Evolutionary conservation across 345 rosid species (phyloP).

Genomic region (Reutealis trisperma): DNA sequence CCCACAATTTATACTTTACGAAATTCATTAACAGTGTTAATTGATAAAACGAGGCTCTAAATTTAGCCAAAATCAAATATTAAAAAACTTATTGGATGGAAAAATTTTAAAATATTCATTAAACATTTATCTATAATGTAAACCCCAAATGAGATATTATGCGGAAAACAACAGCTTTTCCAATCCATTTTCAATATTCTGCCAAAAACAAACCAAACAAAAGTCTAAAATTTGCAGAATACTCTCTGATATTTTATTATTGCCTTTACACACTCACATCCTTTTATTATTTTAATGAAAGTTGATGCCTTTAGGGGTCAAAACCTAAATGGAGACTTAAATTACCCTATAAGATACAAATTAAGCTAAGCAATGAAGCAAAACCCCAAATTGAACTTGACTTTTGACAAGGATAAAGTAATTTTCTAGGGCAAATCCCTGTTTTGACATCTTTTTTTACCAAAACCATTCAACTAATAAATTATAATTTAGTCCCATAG

Average conservation of each 20-base stretch:
- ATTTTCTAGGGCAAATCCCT: too few relatives aligned
- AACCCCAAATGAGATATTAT: too few relatives aligned
- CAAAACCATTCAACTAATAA: not conserved
- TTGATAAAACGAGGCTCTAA: too few relatives aligned
- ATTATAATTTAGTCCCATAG: conserved; percentile 3
- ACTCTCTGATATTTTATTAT: not conserved
- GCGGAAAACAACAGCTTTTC: not conserved
- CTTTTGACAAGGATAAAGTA: too few relatives aligned
- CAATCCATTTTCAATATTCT: not conserved
- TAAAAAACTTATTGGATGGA: too few relatives aligned
- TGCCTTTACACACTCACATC: too few relatives aligned
- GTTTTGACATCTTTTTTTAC: not conserved
- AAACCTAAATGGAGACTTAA: conserved; percentile 1
- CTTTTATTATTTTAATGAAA: not conserved
- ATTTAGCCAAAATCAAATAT: too few relatives aligned
- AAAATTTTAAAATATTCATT: too few relatives aligned
- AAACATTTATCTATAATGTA: too few relatives aligned
- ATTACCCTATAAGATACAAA: not conserved
- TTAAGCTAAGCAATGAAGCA: not conserved
- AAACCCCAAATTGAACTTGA: not conserved
- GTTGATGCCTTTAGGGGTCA: not conserved
- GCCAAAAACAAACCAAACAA: conserved; percentile 16
- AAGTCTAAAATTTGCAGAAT: not conserved
- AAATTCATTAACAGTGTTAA: too few relatives aligned
- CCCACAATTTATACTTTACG: too few relatives aligned